Evolutionary conservation across 148 eudicot genomes (phyloP).

Genomic region (Bassia scoparia): DNA sequence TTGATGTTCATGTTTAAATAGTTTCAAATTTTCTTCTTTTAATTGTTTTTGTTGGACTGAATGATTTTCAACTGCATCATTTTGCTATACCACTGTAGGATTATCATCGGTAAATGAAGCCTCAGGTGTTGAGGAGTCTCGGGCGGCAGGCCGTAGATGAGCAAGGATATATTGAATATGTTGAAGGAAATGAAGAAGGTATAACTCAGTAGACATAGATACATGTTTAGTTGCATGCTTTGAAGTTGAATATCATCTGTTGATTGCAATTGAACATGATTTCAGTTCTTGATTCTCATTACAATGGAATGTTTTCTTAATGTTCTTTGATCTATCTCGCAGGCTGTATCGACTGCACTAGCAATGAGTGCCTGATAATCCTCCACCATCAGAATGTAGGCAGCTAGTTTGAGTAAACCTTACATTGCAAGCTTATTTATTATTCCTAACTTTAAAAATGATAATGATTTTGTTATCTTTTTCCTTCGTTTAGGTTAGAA

Average conservation of each 20-base stretch:
- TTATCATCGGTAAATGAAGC: conserved; percentile 28
- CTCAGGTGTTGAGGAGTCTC: conserved; percentile 14
- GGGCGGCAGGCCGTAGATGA: background rate
- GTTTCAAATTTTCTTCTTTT: background rate
- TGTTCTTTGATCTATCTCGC: conserved; percentile 1
- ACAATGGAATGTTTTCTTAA: too few relatives aligned
- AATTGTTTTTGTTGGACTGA: background rate
- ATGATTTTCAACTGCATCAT: background rate
- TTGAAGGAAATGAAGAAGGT: conserved; percentile 12
- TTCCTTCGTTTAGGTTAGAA: conserved; percentile 59
- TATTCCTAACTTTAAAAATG: background rate
- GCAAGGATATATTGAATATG: conserved; percentile 11
- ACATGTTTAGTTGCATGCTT: background rate
- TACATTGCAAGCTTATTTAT: conserved; percentile 5
- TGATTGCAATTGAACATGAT: background rate
- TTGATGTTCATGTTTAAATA: background rate
- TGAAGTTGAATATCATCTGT: background rate
- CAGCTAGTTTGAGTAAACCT: conserved; percentile 12
- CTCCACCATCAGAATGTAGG: conserved; percentile 90
- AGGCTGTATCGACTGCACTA: conserved; percentile 31
- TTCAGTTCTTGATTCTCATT: background rate
- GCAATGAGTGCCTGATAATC: conserved; percentile 38
- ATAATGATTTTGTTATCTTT: background rate
- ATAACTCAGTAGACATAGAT: conserved; percentile 15
- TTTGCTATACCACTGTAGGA: conserved; percentile 27